Evolutionary conservation across 139 green algal genomes (phyloP).

Genomic region (Chlorella sp.): DNA sequence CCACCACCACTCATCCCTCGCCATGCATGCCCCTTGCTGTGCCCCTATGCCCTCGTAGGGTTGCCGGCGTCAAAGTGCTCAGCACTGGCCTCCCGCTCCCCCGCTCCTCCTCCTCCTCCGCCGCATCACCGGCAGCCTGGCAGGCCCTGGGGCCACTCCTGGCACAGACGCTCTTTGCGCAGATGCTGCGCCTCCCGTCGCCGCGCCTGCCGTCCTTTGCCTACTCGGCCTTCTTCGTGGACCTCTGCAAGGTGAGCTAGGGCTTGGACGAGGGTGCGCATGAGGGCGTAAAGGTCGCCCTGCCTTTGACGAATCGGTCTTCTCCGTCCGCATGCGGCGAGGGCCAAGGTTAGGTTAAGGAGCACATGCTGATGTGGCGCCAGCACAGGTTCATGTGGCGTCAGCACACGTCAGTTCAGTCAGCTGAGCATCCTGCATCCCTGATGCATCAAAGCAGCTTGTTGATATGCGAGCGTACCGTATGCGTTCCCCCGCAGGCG

Average conservation of each 20-base stretch:
- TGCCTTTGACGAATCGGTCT: too few species aligned
- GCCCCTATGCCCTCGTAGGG: conserved; percentile 16
- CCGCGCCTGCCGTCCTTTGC: conserved; percentile 64
- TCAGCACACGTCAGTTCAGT: too few species aligned
- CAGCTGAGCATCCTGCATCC: too few species aligned
- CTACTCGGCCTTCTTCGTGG: conserved; percentile 79
- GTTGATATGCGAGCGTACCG: neutral
- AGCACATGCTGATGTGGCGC: too few species aligned
- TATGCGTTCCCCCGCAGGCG: conserved; percentile 6
- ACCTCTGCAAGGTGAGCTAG: conserved; percentile 70
- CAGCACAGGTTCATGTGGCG: too few species aligned
- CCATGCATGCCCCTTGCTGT: conserved; percentile 2
- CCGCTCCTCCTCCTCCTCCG: too few species aligned
- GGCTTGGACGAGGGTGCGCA: too few species aligned
- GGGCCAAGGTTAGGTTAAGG: too few species aligned
- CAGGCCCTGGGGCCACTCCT: conserved; percentile 56
- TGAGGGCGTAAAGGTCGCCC: too few species aligned
- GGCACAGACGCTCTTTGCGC: conserved; percentile 76
- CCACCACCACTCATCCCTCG: too few species aligned
- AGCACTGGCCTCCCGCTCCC: conserved; percentile 51
- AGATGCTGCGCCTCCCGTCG: conserved; percentile 73
- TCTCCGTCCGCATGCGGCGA: too few species aligned
- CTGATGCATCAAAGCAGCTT: neutral
- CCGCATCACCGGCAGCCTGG: too few species aligned
- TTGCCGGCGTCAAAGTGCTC: conserved; percentile 57